Evolutionary conservation across 106 monocot species (phyloP).

Genomic region (Platanthera guangdongensis): DNA sequence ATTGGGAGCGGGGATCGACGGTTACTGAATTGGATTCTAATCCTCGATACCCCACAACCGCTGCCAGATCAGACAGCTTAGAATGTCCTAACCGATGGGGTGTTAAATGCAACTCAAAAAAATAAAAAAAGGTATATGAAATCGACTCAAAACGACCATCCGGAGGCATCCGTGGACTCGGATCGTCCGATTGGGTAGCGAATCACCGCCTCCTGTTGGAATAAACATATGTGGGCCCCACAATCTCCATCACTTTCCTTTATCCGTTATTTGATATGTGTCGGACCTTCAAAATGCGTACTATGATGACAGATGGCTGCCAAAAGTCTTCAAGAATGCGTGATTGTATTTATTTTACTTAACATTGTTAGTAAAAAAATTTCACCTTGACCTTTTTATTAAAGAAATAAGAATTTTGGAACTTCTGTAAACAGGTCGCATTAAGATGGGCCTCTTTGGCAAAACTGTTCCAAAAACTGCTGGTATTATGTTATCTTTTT

Average conservation of each 20-base stretch:
- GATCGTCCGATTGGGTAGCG: too few species aligned
- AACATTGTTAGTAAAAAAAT: background rate
- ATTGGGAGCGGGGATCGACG: too few species aligned
- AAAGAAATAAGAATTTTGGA: background rate
- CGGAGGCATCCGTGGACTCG: too few species aligned
- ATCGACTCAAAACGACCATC: too few species aligned
- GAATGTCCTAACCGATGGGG: too few species aligned
- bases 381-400: background rate
- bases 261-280: background rate
- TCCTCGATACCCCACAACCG: too few species aligned
- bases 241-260: background rate
- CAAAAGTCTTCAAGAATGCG: background rate
- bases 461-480: conserved; percentile 93
- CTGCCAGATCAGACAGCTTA: too few species aligned
- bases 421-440: conserved; percentile 46
- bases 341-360: background rate
- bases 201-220: too few species aligned
- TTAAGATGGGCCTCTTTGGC: conserved; percentile 87
- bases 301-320: background rate
- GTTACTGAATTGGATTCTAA: too few species aligned
- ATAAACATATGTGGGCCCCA: too few species aligned
- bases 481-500: conserved; percentile 32
- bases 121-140: too few species aligned
- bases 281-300: background rate
- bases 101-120: too few species aligned